A percentile compares a stretch with the other conserved stretches of the same genome.
These are phyloP conservation scores for Russula dissimulans DNA, from an alignment of 768 basidiomycete genomes.

Conservation along the genomic window DNA sequence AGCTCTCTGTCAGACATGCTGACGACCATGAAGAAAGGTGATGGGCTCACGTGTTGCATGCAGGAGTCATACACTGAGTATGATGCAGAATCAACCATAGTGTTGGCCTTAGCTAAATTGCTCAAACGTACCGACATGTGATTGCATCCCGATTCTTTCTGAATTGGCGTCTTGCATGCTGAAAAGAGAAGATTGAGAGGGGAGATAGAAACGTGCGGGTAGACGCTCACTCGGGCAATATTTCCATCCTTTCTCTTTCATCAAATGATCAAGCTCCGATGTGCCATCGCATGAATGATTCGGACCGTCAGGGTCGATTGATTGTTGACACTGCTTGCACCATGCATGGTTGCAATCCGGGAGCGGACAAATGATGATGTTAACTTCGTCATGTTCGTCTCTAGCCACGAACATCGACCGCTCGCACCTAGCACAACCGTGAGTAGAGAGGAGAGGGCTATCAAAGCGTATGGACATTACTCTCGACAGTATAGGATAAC, in stretches of 20 bases:
- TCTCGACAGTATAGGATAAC: conserved; percentile 41
- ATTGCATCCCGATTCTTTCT: conserved; percentile 45
- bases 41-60: conserved; percentile 37
- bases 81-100: not conserved
- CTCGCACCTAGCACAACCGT: conserved; percentile 15
- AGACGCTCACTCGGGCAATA: conserved; percentile 25
- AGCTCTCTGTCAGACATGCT: not conserved
- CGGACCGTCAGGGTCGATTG: conserved; percentile 19
- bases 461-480: conserved; percentile 23
- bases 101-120: not conserved
- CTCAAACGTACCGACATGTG: conserved; percentile 44
- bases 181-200: not conserved
- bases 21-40: not conserved
- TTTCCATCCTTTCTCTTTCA: conserved; percentile 27
- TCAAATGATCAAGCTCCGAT: conserved; percentile 25
- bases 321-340: conserved; percentile 29
- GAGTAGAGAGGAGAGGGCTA: not conserved
- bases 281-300: conserved; percentile 28
- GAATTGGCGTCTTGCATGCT: conserved; percentile 43
- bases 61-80: conserved; percentile 42
- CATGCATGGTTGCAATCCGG: conserved; percentile 25
- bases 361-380: conserved; percentile 25
- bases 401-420: conserved; percentile 24
- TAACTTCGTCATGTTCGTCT: conserved; percentile 22
- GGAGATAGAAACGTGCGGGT: not conserved